A percentile compares a stretch with the other conserved stretches of the same genome.
Evolutionary conservation across 164 flowering plant species (phyloP).

Genomic region (Cinnamomum micranthum): DNA sequence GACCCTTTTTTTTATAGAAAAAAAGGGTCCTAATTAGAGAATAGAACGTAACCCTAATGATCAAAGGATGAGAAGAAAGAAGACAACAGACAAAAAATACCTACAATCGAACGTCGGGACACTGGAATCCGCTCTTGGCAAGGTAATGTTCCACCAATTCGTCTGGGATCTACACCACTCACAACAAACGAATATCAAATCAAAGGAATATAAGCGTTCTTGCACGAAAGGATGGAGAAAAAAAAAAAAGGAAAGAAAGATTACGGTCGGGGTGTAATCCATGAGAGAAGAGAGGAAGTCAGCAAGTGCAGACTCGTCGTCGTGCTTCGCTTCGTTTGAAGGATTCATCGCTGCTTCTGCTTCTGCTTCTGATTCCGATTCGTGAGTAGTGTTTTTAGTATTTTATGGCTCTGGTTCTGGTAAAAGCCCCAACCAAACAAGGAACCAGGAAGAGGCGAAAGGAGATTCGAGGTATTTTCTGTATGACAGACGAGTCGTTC

Average conservation of each 20-base stretch:
- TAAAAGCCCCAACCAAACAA: too few species aligned
- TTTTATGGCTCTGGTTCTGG: too few species aligned
- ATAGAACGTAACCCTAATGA: neutral
- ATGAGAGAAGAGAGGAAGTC: conserved; percentile 83
- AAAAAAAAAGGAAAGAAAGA: conserved; percentile 1
- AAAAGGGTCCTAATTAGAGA: neutral
- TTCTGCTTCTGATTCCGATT: neutral
- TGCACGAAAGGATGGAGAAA: neutral
- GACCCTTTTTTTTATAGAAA: neutral
- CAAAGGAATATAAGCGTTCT: neutral
- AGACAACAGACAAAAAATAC: conserved; percentile 26
- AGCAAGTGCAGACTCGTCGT: conserved; percentile 71
- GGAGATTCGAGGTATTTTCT: too few species aligned
- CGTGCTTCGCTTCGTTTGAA: conserved; percentile 53
- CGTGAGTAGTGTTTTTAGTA: too few species aligned
- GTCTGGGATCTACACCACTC: conserved; percentile 67
- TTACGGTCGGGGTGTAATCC: conserved; percentile 93
- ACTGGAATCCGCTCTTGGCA: conserved; percentile 87
- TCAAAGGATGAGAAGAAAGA: neutral
- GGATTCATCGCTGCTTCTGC: conserved; percentile 22
- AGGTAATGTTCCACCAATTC: conserved; percentile 92
- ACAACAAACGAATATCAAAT: neutral
- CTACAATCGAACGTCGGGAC: conserved; percentile 92
- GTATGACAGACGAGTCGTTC: too few species aligned
- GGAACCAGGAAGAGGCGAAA: too few species aligned